Conservation (phyloP, 192 early-diverging fungal genomes). For the Coemansia sp. region DNA sequence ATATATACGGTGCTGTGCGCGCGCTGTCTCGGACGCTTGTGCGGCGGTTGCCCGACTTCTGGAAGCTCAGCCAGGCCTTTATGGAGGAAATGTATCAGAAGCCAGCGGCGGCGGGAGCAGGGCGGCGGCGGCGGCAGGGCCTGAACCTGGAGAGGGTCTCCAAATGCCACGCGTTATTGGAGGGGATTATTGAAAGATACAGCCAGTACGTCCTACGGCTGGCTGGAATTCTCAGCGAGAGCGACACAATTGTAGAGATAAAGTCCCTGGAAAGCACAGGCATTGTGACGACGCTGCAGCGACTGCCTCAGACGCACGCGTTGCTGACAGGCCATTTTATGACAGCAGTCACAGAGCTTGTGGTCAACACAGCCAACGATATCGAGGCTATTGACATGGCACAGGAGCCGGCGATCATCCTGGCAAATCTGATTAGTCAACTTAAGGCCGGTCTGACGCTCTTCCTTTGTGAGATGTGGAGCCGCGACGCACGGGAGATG, state of each 20-base stretch:
- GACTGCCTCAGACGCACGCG: conserved; percentile 59
- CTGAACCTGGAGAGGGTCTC: conserved; percentile 49
- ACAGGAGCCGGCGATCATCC: conserved; percentile 64
- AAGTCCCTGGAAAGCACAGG: conserved; percentile 15
- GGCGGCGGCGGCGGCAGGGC: conserved; percentile 47
- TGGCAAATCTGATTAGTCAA: conserved; percentile 69
- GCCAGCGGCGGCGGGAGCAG: conserved; percentile 29
- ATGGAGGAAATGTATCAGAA: conserved; percentile 78
- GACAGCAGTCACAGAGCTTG: conserved; percentile 68
- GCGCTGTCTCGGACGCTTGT: conserved; percentile 73
- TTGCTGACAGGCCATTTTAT: conserved; percentile 72
- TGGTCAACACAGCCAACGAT: conserved; percentile 77
- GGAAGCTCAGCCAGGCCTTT: conserved; percentile 83
- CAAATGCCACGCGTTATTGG: conserved; percentile 51
- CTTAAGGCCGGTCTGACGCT: conserved; percentile 74
- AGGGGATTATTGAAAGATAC: conserved; percentile 48
- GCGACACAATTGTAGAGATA: conserved; percentile 22
- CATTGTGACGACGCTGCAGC: conserved; percentile 36
- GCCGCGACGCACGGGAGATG: conserved; percentile 61
- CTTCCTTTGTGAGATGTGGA: conserved; percentile 73
- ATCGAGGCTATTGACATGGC: conserved; percentile 72
- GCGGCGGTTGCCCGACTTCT: conserved; percentile 84
- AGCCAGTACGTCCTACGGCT: conserved; percentile 50
- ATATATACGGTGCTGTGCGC: conserved; percentile 67
- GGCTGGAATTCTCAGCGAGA: conserved; percentile 42